phyloP scores from a whole-genome alignment of 495 filamentous ascomycete genomes.

The Penicillium lagena region DNA sequence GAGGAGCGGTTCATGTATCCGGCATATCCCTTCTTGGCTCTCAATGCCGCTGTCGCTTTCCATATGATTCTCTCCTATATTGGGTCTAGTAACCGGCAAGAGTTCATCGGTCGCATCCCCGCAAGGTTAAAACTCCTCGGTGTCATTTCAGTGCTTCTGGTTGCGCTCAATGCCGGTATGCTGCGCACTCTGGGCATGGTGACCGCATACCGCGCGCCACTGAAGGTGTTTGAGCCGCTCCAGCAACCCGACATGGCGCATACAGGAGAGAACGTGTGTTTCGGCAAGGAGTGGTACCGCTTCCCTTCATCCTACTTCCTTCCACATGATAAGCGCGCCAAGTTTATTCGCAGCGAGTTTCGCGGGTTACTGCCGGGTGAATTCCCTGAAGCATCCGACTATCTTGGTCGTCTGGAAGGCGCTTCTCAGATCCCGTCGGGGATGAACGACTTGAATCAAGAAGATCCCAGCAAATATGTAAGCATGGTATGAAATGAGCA shows the following conservation, averaged over 20 bases:
- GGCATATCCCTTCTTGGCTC: conserved; percentile 83
- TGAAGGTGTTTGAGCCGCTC: conserved; percentile 63
- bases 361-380: conserved; percentile 84
- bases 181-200: conserved; percentile 74
- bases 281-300: conserved; percentile 98
- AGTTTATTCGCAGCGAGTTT: conserved; percentile 88
- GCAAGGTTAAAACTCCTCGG: conserved; percentile 58
- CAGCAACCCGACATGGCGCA: conserved; percentile 41
- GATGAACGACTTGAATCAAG: conserved; percentile 89
- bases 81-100: conserved; percentile 59
- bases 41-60: conserved; percentile 82
- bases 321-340: conserved; percentile 69
- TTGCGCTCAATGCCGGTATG: conserved; percentile 56
- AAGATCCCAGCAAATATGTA: conserved; percentile 85
- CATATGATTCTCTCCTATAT: conserved; percentile 71
- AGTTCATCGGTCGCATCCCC: conserved; percentile 61
- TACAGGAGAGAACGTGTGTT: conserved; percentile 67
- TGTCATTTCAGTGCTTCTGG: conserved; percentile 48
- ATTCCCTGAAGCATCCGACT: conserved; percentile 65
- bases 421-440: conserved; percentile 75
- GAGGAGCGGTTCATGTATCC: conserved; percentile 99
- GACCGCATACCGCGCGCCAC: conserved; percentile 77
- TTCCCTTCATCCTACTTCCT: conserved; percentile 93
- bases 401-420: conserved; percentile 59
- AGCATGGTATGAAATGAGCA: conserved; percentile 10